Percentiles rank a stretch among this genome's conserved stretches.
Conservation (phyloP, 176 grass and related monocot species). For the Zea mays region Zm-B73-REFERENCE-NAM-5.0 NC_050098.1:20636501-20637000, state of each 20-base stretch:
- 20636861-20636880: no score
- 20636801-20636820: no score
- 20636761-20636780: constrained; percentile 34
- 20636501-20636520: constrained; percentile 43
- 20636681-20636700: constrained; percentile 41
- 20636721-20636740: constrained; percentile 47
- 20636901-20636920: constrained; percentile 5
- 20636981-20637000: neutral
- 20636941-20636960: neutral
- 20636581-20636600: constrained; percentile 55
- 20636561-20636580: constrained; percentile 59
- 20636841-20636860: neutral
- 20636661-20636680: constrained; percentile 47
- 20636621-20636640: constrained; percentile 53
- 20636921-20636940: constrained; percentile 35
- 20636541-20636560: constrained; percentile 53
- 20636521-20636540: constrained; percentile 60
- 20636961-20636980: neutral
- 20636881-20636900: neutral
- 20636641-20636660: constrained; percentile 58
- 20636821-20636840: neutral
- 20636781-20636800: no score
- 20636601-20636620: constrained; percentile 52
- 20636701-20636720: constrained; percentile 62
- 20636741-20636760: constrained; percentile 54